Evolutionary conservation across 2,329 filamentous ascomycete genomes (phyloP), one percentile per base, ranked within the genome.

Genomic region (Aspergillus sp.): DNA sequence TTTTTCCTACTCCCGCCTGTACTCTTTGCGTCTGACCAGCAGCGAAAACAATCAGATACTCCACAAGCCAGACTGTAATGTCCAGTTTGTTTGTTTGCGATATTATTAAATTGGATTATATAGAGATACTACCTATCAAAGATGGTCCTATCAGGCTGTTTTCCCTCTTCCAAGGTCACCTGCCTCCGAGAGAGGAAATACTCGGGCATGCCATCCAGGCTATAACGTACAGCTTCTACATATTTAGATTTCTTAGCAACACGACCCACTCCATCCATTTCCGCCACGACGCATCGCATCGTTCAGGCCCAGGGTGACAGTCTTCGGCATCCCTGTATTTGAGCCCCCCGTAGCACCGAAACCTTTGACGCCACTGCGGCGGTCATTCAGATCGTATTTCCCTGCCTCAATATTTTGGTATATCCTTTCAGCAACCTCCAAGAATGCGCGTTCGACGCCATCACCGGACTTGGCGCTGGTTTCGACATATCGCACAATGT

Each of bases 321-420:
- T 76, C 51, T 69, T 69, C 16, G 72, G 70, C 13, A 66, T 53
- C 26, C 65, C 69, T 5, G 60, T 64, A 49, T 64, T 68, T 45
- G 65, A 60, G 41, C 71, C 70, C 4, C 65, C 67, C 4, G 73
- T 73, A 22, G 71, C 71, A 19, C 73, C 75, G 57, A 72, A 78
- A 14, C 70, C 86, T 73, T 96, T 97, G 55, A 99, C 92, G 22
- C 94, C 94, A 55, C 88, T 93, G 67, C 92, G 83, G 66, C 93
- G 82, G 72, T 97, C 93, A 68, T 96, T 95, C 61, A 97, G 76
- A 73, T 99, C 92, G 70, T 97, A 97, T 69, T 85, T 90, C 10
- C 94, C 94, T 1, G 90, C 90, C 76, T 96, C 90, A 57, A 99
- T 96, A 66, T 97, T 97, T 70, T 93, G 86, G 69, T 95, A 95